These are phyloP conservation scores for Phytopythium cucurbitacearum DNA, from an alignment of 352 stramenopile genomes.

Conservation along the genomic window DNA sequence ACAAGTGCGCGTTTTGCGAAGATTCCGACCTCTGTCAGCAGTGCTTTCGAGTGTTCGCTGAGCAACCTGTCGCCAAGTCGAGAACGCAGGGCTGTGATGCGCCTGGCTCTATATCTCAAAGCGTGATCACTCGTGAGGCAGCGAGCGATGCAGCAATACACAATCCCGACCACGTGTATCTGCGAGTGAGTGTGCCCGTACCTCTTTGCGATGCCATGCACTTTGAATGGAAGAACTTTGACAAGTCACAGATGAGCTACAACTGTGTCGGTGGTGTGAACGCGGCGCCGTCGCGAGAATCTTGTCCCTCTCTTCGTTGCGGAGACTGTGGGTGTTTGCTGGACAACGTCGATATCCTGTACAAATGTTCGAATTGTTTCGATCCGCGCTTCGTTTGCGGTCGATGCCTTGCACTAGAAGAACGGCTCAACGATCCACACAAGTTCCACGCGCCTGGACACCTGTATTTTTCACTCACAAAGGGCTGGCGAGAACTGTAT, in stretches of 20 bases:
- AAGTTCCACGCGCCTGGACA: constrained; percentile 29
- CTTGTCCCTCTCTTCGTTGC: not conserved
- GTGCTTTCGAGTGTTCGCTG: constrained; percentile 33
- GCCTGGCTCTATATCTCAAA: not conserved
- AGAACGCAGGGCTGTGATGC: not conserved
- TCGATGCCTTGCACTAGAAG: constrained; percentile 27
- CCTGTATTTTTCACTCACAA: constrained; percentile 31
- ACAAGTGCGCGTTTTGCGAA: constrained; percentile 49
- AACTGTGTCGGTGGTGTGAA: constrained; percentile 6
- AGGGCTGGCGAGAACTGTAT: constrained; percentile 1
- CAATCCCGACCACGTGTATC: constrained; percentile 33
- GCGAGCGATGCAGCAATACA: constrained; percentile 7
- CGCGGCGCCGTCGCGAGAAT: not conserved
- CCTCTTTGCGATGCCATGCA: constrained; percentile 35
- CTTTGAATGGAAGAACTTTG: constrained; percentile 14
- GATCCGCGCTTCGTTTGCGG: constrained; percentile 27
- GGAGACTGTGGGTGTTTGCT: constrained; percentile 12
- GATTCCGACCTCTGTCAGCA: constrained; percentile 41
- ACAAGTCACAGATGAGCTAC: not conserved
- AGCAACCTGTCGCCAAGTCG: constrained; percentile 8
- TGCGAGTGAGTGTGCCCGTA: constrained; percentile 32
- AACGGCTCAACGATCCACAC: constrained; percentile 7
- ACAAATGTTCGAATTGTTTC: constrained; percentile 37
- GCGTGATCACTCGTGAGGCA: no score
- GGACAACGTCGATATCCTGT: constrained; percentile 17